phyloP scores from a whole-genome alignment of 2,329 filamentous ascomycete species.

The Drechslera avenae region DNA sequence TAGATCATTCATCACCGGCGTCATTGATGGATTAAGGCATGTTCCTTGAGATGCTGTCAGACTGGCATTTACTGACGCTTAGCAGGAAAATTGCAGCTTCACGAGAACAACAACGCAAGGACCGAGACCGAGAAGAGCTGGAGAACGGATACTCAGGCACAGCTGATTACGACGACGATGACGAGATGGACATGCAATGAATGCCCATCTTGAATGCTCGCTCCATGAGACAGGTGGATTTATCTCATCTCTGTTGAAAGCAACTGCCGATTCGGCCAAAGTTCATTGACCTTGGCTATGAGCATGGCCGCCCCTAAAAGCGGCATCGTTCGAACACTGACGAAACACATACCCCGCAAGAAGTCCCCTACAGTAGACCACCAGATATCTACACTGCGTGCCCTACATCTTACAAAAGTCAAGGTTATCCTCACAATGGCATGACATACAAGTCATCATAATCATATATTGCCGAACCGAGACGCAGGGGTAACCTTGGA shows the following conservation, averaged over 20 bases:
- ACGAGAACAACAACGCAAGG: slow-evolving; percentile 75
- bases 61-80: slow-evolving; percentile 9
- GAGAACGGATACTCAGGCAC: slow-evolving; percentile 60
- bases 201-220: background rate
- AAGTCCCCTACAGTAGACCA: no score
- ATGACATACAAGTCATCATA: background rate
- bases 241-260: background rate
- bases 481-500: background rate
- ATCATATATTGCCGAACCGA: background rate
- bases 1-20: slow-evolving; percentile 79
- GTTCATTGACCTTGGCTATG: background rate
- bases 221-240: background rate
- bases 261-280: background rate
- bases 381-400: no score
- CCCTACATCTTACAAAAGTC: no score
- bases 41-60: background rate
- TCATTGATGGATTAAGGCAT: slow-evolving; percentile 80
- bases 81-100: slow-evolving; percentile 77
- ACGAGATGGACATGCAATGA: slow-evolving; percentile 48
- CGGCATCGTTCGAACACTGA: no score
- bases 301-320: no score
- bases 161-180: slow-evolving; percentile 66
- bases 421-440: no score
- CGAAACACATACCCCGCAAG: no score
- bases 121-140: slow-evolving; percentile 73